A percentile compares a stretch with the other conserved stretches of the same genome.
These are phyloP conservation scores for Quercus variabilis DNA, from an alignment of 306 rosid genomes.

Conservation along the genomic window DNA sequence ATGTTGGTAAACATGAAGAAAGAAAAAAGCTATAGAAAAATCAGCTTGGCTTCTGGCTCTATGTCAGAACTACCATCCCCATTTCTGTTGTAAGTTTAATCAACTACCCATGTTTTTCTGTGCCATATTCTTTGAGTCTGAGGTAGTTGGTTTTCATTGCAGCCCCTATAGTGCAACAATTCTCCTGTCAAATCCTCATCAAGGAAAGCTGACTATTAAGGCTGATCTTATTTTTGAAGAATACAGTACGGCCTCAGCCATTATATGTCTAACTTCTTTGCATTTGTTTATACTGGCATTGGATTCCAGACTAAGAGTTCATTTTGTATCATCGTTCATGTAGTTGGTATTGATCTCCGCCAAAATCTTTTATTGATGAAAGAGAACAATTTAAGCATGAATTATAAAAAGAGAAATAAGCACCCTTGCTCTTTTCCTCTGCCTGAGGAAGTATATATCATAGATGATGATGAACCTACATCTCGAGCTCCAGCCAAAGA, in stretches of 20 bases:
- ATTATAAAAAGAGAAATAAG: conserved; percentile 37
- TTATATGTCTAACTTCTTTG: conserved; percentile 12
- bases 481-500: conserved; percentile 37
- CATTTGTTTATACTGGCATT: conserved; percentile 3
- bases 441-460: conserved; percentile 44
- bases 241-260: conserved; percentile 50
- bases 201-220: conserved; percentile 71
- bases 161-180: conserved; percentile 79
- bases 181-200: conserved; percentile 52
- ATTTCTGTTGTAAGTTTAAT: neutral
- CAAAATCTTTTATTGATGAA: conserved; percentile 50
- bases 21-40: neutral
- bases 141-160: conserved; percentile 32
- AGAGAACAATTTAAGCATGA: conserved; percentile 38
- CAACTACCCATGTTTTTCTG: neutral
- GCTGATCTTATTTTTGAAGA: conserved; percentile 84
- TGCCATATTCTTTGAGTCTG: conserved; percentile 17
- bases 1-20: neutral
- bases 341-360: conserved; percentile 89
- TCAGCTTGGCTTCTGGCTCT: neutral
- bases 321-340: conserved; percentile 18
- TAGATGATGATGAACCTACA: conserved; percentile 38
- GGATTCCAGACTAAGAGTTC: conserved; percentile 3
- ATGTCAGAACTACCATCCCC: conserved; percentile 5
- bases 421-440: conserved; percentile 37